Conservation (phyloP, 768 basidiomycete species). For the Porphyrellus cyaneotinctus region DNA sequence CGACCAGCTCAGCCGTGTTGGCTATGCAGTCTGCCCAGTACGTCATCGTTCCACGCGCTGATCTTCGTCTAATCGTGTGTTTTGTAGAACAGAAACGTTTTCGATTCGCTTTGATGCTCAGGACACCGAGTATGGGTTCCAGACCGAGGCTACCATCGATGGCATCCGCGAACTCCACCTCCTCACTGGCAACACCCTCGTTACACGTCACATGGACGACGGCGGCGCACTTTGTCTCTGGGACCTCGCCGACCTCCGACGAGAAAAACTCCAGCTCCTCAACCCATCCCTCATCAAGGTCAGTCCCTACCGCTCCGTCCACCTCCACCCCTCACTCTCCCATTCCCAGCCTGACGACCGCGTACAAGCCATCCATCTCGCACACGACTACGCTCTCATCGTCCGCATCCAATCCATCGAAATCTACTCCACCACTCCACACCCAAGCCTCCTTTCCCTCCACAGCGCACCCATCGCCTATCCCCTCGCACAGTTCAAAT, state of each 20-base stretch:
- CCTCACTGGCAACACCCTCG: conserved; percentile 36
- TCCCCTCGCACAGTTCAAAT: conserved; percentile 45
- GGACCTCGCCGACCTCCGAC: conserved; percentile 31
- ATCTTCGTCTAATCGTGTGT: background rate
- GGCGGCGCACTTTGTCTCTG: conserved; percentile 34
- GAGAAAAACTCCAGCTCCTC: conserved; percentile 33
- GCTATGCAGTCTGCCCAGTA: conserved; percentile 44
- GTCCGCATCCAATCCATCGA: conserved; percentile 41
- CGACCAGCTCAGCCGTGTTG: conserved; percentile 32
- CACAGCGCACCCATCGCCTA: conserved; percentile 28
- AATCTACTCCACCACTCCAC: conserved; percentile 37
- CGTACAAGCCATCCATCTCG: conserved; percentile 40
- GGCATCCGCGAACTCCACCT: conserved; percentile 33
- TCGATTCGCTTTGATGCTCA: conserved; percentile 35
- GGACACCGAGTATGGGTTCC: conserved; percentile 38
- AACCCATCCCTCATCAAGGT: conserved; percentile 35
- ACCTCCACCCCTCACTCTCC: background rate
- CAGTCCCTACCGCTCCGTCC: background rate
- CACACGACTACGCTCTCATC: conserved; percentile 42
- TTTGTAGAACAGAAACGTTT: conserved; percentile 44
- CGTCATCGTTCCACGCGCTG: background rate
- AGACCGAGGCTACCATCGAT: conserved; percentile 29
- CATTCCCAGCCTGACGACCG: conserved; percentile 32
- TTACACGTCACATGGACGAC: conserved; percentile 33
- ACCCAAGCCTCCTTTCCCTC: conserved; percentile 14